Conservation (phyloP, 1,139 yeast species). For the Debaryomyces psychrophilus region DNA sequence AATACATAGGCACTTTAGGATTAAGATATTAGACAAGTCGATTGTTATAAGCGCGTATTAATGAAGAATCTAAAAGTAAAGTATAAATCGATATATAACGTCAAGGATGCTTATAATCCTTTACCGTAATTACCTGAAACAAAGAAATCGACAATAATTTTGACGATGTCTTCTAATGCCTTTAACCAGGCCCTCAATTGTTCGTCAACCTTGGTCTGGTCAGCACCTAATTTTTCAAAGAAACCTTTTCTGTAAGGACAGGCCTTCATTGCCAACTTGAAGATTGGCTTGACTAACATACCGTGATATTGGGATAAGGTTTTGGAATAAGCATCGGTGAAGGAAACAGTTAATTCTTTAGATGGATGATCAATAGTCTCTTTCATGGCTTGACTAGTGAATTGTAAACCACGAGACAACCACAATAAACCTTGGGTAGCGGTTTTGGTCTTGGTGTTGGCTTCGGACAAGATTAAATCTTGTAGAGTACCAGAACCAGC, state of each 20-base stretch:
- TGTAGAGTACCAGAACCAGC: constrained; percentile 68
- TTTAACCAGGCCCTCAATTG: constrained; percentile 75
- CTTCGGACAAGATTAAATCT: constrained; percentile 72
- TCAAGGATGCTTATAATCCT: constrained; percentile 57
- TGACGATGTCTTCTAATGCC: constrained; percentile 76
- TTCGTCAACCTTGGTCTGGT: constrained; percentile 62
- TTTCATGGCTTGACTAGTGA: constrained; percentile 87
- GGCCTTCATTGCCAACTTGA: constrained; percentile 93
- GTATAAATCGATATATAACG: neutral
- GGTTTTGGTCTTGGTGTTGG: constrained; percentile 64
- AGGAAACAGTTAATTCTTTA: constrained; percentile 71
- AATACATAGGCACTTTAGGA: neutral
- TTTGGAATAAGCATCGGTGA: constrained; percentile 79
- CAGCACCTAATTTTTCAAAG: constrained; percentile 76
- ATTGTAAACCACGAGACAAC: constrained; percentile 84
- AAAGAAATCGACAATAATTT: constrained; percentile 73
- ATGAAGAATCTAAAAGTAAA: neutral
- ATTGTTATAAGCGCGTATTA: neutral
- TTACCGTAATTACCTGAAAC: constrained; percentile 84
- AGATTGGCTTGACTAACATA: constrained; percentile 80
- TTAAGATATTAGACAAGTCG: neutral
- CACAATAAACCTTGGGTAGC: constrained; percentile 93
- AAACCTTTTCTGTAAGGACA: constrained; percentile 91
- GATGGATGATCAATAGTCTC: constrained; percentile 67
- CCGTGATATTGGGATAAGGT: constrained; percentile 83